Evolutionary conservation across 768 basidiomycete species (phyloP).

Genomic region (Pholiota molesta): DNA sequence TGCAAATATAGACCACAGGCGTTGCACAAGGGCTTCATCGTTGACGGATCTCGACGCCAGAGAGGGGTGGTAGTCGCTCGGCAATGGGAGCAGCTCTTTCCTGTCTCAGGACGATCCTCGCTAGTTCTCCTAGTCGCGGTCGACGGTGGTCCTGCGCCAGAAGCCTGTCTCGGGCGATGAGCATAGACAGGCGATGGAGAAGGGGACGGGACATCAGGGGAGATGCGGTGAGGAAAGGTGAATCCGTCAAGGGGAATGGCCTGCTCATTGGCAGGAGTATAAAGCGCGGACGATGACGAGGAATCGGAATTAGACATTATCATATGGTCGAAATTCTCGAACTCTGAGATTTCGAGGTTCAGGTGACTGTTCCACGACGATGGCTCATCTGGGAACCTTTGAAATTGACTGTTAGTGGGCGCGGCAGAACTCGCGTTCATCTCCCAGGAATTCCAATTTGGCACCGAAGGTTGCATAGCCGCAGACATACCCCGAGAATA

Average conservation of each 20-base stretch:
- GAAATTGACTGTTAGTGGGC: slow-evolving; percentile 15
- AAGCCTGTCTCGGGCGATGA: slow-evolving; percentile 19
- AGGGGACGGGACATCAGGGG: slow-evolving; percentile 26
- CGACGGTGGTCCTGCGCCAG: slow-evolving; percentile 23
- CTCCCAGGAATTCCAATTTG: slow-evolving; percentile 24
- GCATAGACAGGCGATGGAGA: slow-evolving; percentile 35
- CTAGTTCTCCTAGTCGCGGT: slow-evolving; percentile 30
- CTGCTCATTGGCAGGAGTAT: slow-evolving; percentile 24
- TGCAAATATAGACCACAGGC: slow-evolving; percentile 52
- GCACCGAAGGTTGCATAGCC: slow-evolving; percentile 5
- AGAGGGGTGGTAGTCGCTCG: slow-evolving; percentile 49
- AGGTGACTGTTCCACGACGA: slow-evolving; percentile 23
- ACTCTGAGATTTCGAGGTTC: slow-evolving; percentile 30
- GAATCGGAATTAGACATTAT: slow-evolving; percentile 29
- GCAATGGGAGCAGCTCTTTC: slow-evolving; percentile 50
- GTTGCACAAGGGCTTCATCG: slow-evolving; percentile 48
- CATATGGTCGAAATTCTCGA: slow-evolving; percentile 31
- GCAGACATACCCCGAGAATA: slow-evolving; percentile 5
- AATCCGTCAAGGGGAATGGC: slow-evolving; percentile 27
- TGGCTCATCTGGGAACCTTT: slow-evolving; percentile 18
- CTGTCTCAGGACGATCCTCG: slow-evolving; percentile 30
- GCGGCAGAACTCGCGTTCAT: slow-evolving; percentile 18
- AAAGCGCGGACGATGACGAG: slow-evolving; percentile 28
- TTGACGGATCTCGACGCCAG: slow-evolving; percentile 50
- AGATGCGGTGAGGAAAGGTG: slow-evolving; percentile 34